A percentile compares a stretch with the other conserved stretches of the same genome.
phyloP scores from a whole-genome alignment of 306 rosid genomes.

The Dalbergia oliveri region DNA sequence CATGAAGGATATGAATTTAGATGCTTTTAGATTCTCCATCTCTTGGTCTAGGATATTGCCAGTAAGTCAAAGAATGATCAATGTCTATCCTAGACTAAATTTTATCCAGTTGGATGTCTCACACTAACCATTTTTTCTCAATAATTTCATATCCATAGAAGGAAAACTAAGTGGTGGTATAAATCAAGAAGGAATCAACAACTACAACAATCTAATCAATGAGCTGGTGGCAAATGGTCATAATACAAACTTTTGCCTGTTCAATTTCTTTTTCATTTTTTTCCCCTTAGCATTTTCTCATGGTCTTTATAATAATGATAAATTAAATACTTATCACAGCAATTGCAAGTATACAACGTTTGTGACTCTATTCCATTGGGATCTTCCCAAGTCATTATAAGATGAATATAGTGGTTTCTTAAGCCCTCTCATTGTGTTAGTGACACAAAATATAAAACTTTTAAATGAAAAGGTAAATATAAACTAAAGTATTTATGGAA shows the following conservation, averaged over 20 bases:
- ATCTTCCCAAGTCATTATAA: constrained; percentile 67
- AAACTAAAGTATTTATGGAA: neutral
- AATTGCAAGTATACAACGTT: constrained; percentile 55
- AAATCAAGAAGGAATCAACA: constrained; percentile 59
- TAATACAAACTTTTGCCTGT: neutral
- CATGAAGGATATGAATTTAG: no score
- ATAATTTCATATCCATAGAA: constrained; percentile 21
- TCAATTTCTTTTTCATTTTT: neutral
- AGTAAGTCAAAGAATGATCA: no score
- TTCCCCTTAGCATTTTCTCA: neutral
- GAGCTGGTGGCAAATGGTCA: constrained; percentile 60
- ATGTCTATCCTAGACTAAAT: no score
- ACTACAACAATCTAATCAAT: constrained; percentile 67
- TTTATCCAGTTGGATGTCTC: no score
- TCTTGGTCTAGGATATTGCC: no score
- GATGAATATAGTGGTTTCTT: constrained; percentile 67
- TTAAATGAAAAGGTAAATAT: no score
- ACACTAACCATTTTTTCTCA: neutral
- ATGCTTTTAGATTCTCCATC: no score
- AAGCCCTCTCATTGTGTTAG: constrained; percentile 56
- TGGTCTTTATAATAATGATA: neutral
- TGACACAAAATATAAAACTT: neutral
- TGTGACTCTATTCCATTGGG: constrained; percentile 75
- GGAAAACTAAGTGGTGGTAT: constrained; percentile 68
- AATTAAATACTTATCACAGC: neutral